These are phyloP conservation scores for Rhizoclosmatium globosum DNA, from an alignment of 192 early-diverging fungal genomes.

Conservation along the genomic window DNA sequence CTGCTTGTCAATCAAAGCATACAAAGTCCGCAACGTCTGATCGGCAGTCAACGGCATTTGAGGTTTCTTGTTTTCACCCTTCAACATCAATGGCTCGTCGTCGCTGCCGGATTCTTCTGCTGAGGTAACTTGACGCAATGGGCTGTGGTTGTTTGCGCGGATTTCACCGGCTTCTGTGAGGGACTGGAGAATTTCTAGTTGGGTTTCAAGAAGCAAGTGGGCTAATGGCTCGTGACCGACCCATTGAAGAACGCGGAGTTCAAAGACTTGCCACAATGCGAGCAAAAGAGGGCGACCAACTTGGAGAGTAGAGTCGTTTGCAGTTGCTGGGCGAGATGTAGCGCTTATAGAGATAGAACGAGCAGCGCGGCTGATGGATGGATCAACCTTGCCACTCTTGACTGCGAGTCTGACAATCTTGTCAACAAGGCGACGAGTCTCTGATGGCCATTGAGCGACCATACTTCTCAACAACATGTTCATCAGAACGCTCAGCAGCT, in stretches of 20 bases:
- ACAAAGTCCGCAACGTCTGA: constrained; percentile 1
- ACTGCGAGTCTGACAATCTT: constrained; percentile 35
- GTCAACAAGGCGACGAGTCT: constrained; percentile 56
- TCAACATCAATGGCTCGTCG: constrained; percentile 24
- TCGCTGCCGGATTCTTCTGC: constrained; percentile 27
- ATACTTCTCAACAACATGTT: constrained; percentile 55
- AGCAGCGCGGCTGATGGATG: not conserved
- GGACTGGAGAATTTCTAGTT: constrained; percentile 52
- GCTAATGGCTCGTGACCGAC: constrained; percentile 52
- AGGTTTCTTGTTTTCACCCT: not conserved
- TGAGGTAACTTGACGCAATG: not conserved
- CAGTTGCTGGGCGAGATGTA: not conserved
- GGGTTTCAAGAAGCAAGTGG: constrained; percentile 50
- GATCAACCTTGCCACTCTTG: constrained; percentile 6
- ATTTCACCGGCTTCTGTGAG: constrained; percentile 37
- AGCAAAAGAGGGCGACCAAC: constrained; percentile 60
- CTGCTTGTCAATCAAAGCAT: constrained; percentile 34
- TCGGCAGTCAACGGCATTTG: not conserved
- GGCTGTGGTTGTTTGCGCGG: not conserved
- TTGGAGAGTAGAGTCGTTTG: constrained; percentile 25
- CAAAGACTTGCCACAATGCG: constrained; percentile 66
- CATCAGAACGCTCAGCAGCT: constrained; percentile 55
- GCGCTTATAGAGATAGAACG: constrained; percentile 24
- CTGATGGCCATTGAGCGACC: constrained; percentile 46
- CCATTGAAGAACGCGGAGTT: constrained; percentile 60